A percentile compares a stretch with the other conserved stretches of the same genome.
Evolutionary conservation across 768 basidiomycete genomes (phyloP).

Genomic region (Lentinula edodes): DNA sequence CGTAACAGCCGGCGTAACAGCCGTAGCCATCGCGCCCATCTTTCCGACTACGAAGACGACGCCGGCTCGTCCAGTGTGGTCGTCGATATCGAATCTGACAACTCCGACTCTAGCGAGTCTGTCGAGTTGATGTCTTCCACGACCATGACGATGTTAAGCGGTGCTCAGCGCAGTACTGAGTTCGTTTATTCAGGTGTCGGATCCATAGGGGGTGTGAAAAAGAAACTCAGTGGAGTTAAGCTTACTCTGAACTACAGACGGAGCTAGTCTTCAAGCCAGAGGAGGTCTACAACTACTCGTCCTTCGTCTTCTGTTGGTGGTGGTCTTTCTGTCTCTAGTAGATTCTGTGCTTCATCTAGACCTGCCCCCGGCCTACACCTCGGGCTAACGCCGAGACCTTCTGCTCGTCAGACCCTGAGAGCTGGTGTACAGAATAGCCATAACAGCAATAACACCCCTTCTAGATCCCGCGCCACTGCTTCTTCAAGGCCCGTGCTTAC

Average conservation of each 20-base stretch:
- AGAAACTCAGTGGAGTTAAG: not conserved
- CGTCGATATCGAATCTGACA: not conserved
- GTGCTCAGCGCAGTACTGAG: not conserved
- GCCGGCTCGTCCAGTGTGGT: not conserved
- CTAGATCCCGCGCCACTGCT: too few species aligned
- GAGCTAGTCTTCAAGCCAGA: not conserved
- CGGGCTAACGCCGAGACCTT: not conserved
- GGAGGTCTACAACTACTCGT: slow-evolving; percentile 1
- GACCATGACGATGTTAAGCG: not conserved
- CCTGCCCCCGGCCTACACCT: not conserved
- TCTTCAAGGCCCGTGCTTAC: not conserved
- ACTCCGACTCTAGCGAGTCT: not conserved
- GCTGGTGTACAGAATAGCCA: too few species aligned
- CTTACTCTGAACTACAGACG: not conserved
- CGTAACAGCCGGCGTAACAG: too few species aligned
- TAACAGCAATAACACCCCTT: too few species aligned
- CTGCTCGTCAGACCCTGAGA: not conserved
- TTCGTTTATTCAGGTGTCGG: not conserved
- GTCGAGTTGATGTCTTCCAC: slow-evolving; percentile 3
- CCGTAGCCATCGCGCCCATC: too few species aligned
- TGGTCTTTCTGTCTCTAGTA: not conserved
- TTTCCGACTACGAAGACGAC: not conserved
- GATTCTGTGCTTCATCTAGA: too few species aligned
- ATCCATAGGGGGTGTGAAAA: too few species aligned
- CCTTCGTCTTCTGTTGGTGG: too few species aligned